phyloP scores from a whole-genome alignment of 345 rosid species.

The Theobroma cacao region DNA sequence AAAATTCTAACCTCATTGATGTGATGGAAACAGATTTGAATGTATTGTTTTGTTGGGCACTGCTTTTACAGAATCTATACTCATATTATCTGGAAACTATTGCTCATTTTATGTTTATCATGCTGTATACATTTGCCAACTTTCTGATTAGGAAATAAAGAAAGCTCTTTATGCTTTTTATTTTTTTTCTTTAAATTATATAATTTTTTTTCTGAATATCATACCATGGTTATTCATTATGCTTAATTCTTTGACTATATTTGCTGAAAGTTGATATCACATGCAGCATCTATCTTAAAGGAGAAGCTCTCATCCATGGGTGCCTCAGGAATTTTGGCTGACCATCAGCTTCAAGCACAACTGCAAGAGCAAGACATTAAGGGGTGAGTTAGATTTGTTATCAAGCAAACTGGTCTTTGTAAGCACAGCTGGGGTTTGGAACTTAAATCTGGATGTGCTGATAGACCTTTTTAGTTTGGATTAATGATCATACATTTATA shows the following conservation, averaged over 20 bases:
- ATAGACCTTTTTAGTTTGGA: background rate
- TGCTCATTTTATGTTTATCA: background rate
- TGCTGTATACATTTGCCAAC: background rate
- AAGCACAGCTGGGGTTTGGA: background rate
- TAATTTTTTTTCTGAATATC: background rate
- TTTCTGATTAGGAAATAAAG: constrained; percentile 10
- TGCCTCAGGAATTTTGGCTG: constrained; percentile 95
- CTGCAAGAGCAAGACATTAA: constrained; percentile 83
- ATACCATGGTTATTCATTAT: background rate
- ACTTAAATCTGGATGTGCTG: constrained; percentile 6
- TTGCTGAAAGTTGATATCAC: constrained; percentile 33
- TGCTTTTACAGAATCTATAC: background rate
- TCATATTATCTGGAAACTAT: background rate
- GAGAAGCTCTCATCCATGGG: constrained; percentile 92
- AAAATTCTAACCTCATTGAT: background rate
- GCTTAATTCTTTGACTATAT: constrained; percentile 9
- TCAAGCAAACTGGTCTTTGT: background rate
- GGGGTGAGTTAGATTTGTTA: constrained; percentile 55
- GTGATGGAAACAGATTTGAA: background rate
- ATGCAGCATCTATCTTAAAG: constrained; percentile 90
- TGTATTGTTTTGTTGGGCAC: background rate
- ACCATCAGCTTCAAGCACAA: constrained; percentile 96
- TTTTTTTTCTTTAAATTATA: background rate
- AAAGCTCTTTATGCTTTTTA: background rate
- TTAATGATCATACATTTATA: background rate